Evolutionary conservation across 2,329 filamentous ascomycete species (phyloP).

Genomic region (Ramularia endophylla): DNA sequence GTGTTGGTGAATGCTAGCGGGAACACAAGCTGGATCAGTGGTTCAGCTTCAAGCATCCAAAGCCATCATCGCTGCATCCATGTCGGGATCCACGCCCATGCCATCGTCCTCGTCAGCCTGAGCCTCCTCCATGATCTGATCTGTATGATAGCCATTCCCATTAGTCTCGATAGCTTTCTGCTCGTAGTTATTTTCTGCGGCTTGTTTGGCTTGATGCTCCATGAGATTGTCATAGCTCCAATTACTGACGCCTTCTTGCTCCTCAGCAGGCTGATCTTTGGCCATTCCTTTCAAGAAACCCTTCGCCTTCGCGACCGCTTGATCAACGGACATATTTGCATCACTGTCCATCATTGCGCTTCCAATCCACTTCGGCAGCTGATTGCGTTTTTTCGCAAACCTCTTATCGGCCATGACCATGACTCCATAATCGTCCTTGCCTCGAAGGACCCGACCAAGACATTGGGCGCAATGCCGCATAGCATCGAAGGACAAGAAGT

Average conservation of each 20-base stretch:
- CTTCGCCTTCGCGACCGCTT: constrained; percentile 84
- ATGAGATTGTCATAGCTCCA: constrained; percentile 80
- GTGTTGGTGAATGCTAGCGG: too few relatives aligned
- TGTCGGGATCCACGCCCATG: constrained; percentile 31
- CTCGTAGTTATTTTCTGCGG: constrained; percentile 61
- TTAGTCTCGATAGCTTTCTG: constrained; percentile 47
- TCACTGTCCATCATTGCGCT: constrained; percentile 80
- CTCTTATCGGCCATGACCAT: constrained; percentile 96
- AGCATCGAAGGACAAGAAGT: constrained; percentile 96
- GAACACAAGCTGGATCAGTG: too few relatives aligned
- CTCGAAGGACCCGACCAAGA: constrained; percentile 84
- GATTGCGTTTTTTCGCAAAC: constrained; percentile 83
- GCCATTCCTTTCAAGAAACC: constrained; percentile 89
- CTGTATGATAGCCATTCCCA: constrained; percentile 30
- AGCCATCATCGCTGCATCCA: constrained; percentile 34
- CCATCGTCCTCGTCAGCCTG: constrained; percentile 26
- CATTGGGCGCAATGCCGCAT: constrained; percentile 99
- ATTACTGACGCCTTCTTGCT: constrained; percentile 88
- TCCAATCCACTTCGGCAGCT: constrained; percentile 95
- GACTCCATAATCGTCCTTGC: constrained; percentile 99
- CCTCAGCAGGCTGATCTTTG: constrained; percentile 73
- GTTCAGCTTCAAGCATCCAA: constrained; percentile 21
- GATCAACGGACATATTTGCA: constrained; percentile 87
- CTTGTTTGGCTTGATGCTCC: constrained; percentile 68
- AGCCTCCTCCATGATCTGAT: constrained; percentile 29